phyloP scores from a whole-genome alignment of 257 asterid species.

The Rauvolfia tetraphylla region DNA sequence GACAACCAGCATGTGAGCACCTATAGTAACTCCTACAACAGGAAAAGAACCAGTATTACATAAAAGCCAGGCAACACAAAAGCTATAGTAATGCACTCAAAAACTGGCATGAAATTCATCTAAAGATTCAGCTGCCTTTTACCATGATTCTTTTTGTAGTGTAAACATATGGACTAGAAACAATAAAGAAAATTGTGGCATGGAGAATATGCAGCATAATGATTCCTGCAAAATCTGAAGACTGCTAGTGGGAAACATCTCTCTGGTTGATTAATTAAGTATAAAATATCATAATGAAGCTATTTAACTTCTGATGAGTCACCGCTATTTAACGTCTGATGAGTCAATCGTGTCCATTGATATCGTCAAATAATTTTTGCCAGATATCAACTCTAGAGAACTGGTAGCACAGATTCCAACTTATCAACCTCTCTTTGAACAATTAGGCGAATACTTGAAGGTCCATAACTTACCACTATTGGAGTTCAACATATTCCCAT shows the following conservation, averaged over 20 bases:
- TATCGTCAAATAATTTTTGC: not conserved
- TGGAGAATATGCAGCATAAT: not conserved
- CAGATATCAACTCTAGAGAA: not conserved
- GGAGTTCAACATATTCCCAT: not conserved
- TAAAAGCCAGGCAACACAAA: not conserved
- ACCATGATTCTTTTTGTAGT: not conserved
- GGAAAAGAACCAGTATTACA: conserved; percentile 12
- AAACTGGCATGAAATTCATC: not conserved
- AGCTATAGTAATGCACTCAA: not conserved
- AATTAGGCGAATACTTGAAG: not conserved
- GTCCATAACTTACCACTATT: not conserved
- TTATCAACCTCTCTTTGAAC: not conserved
- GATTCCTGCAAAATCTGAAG: not conserved
- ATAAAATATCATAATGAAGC: not conserved
- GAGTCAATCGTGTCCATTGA: not conserved
- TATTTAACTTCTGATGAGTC: not conserved
- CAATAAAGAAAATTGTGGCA: not conserved
- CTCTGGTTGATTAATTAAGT: not conserved
- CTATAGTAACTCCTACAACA: conserved; percentile 85
- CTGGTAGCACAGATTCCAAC: not conserved
- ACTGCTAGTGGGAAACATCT: not conserved
- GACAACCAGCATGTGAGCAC: conserved; percentile 77
- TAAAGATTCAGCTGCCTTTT: not conserved
- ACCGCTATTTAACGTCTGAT: not conserved
- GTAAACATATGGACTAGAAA: not conserved